phyloP scores from a whole-genome alignment of 345 rosid genomes.

The Sapria himalayana region DNA sequence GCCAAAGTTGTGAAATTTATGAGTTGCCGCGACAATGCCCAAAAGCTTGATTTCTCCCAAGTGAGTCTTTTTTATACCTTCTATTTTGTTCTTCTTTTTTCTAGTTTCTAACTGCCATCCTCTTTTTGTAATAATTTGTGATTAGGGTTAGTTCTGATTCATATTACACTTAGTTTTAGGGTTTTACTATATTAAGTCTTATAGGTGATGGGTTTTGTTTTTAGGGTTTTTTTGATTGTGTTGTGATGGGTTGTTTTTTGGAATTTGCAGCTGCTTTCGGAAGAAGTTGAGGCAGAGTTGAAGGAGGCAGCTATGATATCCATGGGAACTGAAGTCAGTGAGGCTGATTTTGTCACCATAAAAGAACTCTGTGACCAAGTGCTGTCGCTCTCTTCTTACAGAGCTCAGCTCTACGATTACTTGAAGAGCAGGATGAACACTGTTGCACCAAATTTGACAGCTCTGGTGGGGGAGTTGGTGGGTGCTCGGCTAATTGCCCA shows the following conservation, averaged over 20 bases:
- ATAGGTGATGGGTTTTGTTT: no score
- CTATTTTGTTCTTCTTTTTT: no score
- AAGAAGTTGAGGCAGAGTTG: slow-evolving; percentile 50
- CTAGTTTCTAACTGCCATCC: no score
- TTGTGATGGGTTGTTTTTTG: no score
- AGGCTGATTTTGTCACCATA: slow-evolving; percentile 53
- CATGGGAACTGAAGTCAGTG: slow-evolving; percentile 84
- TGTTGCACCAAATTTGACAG: slow-evolving; percentile 83
- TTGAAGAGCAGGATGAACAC: slow-evolving; percentile 83
- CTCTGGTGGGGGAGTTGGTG: slow-evolving; percentile 87
- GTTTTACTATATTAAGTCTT: no score
- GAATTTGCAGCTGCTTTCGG: slow-evolving; percentile 38
- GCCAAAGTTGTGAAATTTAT: slow-evolving; percentile 71
- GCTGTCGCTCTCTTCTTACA: slow-evolving; percentile 60
- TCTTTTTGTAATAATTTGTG: no score
- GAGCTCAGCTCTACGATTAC: slow-evolving; percentile 78
- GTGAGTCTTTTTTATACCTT: no score
- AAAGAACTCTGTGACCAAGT: slow-evolving; percentile 80
- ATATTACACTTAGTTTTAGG: no score
- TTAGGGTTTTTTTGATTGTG: no score
- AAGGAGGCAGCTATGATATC: slow-evolving; percentile 81
- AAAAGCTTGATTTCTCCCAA: slow-evolving; percentile 80
- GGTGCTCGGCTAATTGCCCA: slow-evolving; percentile 92
- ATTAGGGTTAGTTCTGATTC: no score
- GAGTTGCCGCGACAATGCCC: slow-evolving; percentile 66